These are phyloP conservation scores for Penicillium sp. DNA, from an alignment of 2,329 filamentous ascomycete species.

Conservation along the genomic window DNA sequence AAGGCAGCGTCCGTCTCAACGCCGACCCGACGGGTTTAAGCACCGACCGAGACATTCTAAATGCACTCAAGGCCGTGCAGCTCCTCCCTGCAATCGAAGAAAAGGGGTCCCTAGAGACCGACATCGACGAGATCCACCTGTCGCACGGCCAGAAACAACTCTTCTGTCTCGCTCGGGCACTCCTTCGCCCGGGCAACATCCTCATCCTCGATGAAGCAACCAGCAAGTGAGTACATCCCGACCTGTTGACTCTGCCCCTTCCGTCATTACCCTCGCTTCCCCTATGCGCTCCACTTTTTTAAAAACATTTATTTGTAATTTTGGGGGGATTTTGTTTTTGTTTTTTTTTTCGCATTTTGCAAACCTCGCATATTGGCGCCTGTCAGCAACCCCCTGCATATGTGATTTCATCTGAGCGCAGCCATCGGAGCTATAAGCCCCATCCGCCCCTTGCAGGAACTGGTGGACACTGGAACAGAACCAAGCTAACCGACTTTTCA, in stretches of 20 bases:
- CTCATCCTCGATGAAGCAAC: constrained; percentile 47
- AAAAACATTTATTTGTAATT: constrained; percentile 4
- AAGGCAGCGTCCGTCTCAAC: constrained; percentile 41
- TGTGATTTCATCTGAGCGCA: constrained; percentile 15
- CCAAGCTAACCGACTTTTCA: constrained; percentile 26
- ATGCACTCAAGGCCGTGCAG: constrained; percentile 40
- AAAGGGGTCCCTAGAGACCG: constrained; percentile 40
- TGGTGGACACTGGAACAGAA: too few relatives aligned
- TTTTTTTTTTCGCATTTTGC: too few relatives aligned
- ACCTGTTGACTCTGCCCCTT: constrained; percentile 13
- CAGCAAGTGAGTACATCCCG: constrained; percentile 31
- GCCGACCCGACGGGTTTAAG: constrained; percentile 36
- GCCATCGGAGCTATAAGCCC: constrained; percentile 9
- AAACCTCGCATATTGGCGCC: constrained; percentile 1
- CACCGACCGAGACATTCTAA: constrained; percentile 34
- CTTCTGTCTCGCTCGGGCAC: constrained; percentile 60
- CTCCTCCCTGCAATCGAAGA: constrained; percentile 37
- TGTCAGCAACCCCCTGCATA: constrained; percentile 19
- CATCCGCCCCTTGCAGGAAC: constrained; percentile 9
- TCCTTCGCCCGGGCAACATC: constrained; percentile 49
- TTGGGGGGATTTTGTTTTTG: background rate
- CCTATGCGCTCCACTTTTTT: background rate
- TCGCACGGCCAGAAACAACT: constrained; percentile 63
- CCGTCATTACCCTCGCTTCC: constrained; percentile 11
- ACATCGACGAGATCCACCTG: constrained; percentile 51